These are phyloP conservation scores for Stevia rebaudiana DNA, from an alignment of 140 eudicot genomes.

Conservation along the genomic window DNA sequence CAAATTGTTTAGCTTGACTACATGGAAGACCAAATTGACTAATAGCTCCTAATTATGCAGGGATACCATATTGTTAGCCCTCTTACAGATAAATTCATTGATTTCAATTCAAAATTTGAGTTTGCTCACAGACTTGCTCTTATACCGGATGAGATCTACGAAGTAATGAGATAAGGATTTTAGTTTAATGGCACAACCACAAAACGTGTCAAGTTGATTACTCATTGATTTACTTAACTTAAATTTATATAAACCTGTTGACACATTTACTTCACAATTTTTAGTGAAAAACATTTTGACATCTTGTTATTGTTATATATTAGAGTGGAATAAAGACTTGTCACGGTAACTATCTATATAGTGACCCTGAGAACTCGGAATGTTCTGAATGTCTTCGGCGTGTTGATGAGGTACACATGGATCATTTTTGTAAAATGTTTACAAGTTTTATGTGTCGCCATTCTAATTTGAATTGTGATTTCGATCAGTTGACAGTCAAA, in stretches of 20 bases:
- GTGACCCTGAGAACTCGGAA: neutral
- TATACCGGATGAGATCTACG: constrained; percentile 42
- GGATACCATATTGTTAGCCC: constrained; percentile 44
- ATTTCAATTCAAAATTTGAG: constrained; percentile 15
- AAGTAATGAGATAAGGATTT: constrained; percentile 27
- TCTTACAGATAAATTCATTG: constrained; percentile 20
- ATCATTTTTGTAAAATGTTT: neutral
- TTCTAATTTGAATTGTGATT: too few relatives aligned
- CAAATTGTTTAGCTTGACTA: too few relatives aligned
- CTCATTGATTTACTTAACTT: too few relatives aligned
- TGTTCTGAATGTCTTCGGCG: constrained; percentile 8
- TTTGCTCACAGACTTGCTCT: constrained; percentile 55
- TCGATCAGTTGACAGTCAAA: constrained; percentile 34
- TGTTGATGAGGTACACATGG: constrained; percentile 18
- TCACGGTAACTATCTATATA: constrained; percentile 8
- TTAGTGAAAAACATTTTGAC: neutral
- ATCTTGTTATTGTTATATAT: neutral
- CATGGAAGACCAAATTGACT: too few relatives aligned
- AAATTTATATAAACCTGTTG: too few relatives aligned
- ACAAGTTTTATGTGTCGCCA: neutral
- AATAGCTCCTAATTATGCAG: too few relatives aligned
- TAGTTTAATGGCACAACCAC: too few relatives aligned
- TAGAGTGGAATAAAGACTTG: neutral
- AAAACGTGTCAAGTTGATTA: too few relatives aligned
- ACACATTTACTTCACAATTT: too few relatives aligned